Conservation (phyloP, 192 early-diverging fungal genomes). For the Coemansia guatemalensis region DNA sequence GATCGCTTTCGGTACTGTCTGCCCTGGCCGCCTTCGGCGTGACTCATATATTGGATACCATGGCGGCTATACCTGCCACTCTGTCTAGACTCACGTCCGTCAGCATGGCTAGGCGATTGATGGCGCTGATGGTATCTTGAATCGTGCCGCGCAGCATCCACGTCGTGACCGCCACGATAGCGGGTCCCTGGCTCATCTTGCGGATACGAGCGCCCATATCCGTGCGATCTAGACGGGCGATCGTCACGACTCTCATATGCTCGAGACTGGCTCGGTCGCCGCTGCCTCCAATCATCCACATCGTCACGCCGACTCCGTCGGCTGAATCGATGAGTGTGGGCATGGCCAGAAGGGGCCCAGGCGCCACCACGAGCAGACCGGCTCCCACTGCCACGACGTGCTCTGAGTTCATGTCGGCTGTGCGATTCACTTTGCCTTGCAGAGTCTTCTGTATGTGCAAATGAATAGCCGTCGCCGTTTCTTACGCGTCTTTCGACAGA, state of each 20-base stretch:
- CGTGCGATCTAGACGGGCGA: background rate
- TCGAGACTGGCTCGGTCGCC: background rate
- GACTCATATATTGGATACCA: background rate
- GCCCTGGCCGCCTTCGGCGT: background rate
- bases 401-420: background rate
- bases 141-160: background rate
- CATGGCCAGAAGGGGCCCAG: background rate
- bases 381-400: background rate
- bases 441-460: background rate
- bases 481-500: conserved; percentile 1
- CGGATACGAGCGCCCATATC: background rate
- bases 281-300: background rate
- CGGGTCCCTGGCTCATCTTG: background rate
- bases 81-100: background rate
- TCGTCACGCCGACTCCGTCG: background rate
- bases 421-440: background rate
- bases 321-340: background rate
- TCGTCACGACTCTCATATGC: background rate
- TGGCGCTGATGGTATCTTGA: background rate
- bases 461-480: background rate
- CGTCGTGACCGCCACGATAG: background rate
- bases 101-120: background rate
- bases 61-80: background rate
- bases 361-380: background rate
- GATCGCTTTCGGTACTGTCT: background rate